Percentiles rank a stretch among this genome's conserved stretches.
Conservation (phyloP, 768 basidiomycete species). For the Kwoniella pini region DNA sequence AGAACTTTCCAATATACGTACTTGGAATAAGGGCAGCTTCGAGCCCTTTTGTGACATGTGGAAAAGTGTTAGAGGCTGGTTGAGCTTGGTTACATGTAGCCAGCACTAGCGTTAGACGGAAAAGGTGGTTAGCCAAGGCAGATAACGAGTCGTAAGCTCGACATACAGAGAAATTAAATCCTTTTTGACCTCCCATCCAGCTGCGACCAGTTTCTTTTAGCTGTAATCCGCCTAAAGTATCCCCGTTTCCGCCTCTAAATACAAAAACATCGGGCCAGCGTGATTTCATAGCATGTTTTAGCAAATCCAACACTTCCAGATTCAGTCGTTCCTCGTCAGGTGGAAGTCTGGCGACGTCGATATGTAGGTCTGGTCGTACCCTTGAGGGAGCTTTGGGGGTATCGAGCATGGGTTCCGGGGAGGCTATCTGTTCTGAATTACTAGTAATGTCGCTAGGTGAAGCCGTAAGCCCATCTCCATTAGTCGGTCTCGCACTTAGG, state of each 20-base stretch:
- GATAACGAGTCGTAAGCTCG: neutral
- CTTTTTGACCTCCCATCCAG: conserved; percentile 44
- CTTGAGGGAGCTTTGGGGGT: neutral
- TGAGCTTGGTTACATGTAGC: conserved; percentile 50
- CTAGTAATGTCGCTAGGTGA: neutral
- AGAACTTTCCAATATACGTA: conserved; percentile 51
- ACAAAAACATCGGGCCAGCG: conserved; percentile 47
- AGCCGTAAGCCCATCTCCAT: neutral
- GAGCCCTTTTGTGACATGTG: conserved; percentile 40
- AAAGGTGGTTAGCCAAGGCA: neutral
- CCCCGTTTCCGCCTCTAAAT: conserved; percentile 27
- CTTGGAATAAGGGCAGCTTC: conserved; percentile 37
- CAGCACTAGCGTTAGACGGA: conserved; percentile 46
- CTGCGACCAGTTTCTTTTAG: conserved; percentile 36
- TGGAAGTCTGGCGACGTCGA: conserved; percentile 4
- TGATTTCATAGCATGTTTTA: conserved; percentile 44
- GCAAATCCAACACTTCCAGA: conserved; percentile 47
- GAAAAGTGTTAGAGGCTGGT: conserved; percentile 46
- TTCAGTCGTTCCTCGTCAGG: conserved; percentile 31
- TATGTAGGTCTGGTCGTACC: conserved; percentile 3
- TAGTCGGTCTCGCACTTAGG: neutral
- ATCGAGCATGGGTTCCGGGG: neutral
- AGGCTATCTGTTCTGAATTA: conserved; percentile 1
- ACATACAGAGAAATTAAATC: conserved; percentile 51
- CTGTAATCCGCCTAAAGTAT: conserved; percentile 37